Percentiles rank a stretch among this genome's conserved stretches.
phyloP scores from a whole-genome alignment of 768 basidiomycete genomes.

The Termitomyces sp. region DNA sequence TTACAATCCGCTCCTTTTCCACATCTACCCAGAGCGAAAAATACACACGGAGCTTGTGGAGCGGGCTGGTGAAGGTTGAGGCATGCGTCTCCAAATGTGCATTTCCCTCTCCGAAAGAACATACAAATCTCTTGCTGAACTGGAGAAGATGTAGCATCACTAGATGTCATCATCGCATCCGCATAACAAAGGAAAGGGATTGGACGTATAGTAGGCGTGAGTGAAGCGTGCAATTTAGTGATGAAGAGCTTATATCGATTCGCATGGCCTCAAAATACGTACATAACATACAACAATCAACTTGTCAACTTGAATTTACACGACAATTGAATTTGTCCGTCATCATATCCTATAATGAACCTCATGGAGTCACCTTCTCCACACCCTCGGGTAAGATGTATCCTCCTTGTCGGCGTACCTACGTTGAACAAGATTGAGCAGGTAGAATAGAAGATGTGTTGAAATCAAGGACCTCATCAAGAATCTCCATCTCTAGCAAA shows the following conservation, averaged over 20 bases:
- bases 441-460: not conserved
- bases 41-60: constrained; percentile 15
- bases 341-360: too few relatives aligned
- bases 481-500: constrained; percentile 76
- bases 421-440: not conserved
- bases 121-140: constrained; percentile 10
- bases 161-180: constrained; percentile 1
- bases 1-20: constrained; percentile 16
- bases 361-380: constrained; percentile 42
- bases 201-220: not conserved
- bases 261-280: not conserved
- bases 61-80: constrained; percentile 12
- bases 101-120: constrained; percentile 13
- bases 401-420: constrained; percentile 69
- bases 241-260: too few relatives aligned
- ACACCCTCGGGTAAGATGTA: constrained; percentile 64
- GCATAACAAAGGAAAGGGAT: not conserved
- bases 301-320: too few relatives aligned
- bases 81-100: constrained; percentile 13
- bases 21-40: constrained; percentile 17
- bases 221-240: not conserved
- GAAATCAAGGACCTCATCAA: constrained; percentile 67
- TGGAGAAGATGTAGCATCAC: not conserved
- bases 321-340: too few relatives aligned
- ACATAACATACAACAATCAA: not conserved